Base-by-base conservation (phyloP, 805 yeast species). In the Saccharomycopsis synnaedendra region DNA sequence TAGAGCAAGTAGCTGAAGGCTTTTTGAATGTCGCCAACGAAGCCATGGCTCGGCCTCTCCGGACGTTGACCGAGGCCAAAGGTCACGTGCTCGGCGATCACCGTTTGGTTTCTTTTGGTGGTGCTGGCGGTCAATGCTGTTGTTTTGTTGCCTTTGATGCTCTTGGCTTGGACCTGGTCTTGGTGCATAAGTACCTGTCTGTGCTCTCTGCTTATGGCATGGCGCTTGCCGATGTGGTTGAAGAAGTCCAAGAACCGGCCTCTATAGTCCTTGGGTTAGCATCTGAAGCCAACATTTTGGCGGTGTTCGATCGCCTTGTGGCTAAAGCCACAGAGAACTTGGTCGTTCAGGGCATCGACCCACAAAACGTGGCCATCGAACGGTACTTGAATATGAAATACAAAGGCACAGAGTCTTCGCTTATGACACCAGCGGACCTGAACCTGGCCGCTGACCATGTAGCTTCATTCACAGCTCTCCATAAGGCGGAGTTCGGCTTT, bases 71-170 rank as follows among this genome's bases (percentile, higher is more conserved):
- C 0, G 96, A 86, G 60, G 85, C 90, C 1, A 85, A 80, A 58
- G 96, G 96, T 4, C 78, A 79, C 58, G 70, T 75, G 39, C 71
- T 79, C 0, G 60, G 82, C 6, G 67, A 73, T 7, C 95, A 87
- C 60, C 66, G 82, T 49, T 64, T 87, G 50, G 94, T 88, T 1
- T 74, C 90, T 2, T 87, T 87, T 64, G 96, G 96, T 42, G 96
- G 96, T 43, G 95, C 95, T 30, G 96, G 96, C 46, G 96, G 96
- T 5, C 96, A 87, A 64, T 89, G 85, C 62, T 89, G 93, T 2
- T 79, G 76, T 43, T 79, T 84, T 6, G 79, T 87, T 35, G 95
- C 95, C 1, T 47, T 47, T 32, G 70, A 75, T 49, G 71, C 74
- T 30, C 68, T 87, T 51, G 88, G 88, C 5, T 82, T 87, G 43